Evolutionary conservation across 2,329 filamentous ascomycete species (phyloP).

Genomic region (Aspergillus pseudotamarii): DNA sequence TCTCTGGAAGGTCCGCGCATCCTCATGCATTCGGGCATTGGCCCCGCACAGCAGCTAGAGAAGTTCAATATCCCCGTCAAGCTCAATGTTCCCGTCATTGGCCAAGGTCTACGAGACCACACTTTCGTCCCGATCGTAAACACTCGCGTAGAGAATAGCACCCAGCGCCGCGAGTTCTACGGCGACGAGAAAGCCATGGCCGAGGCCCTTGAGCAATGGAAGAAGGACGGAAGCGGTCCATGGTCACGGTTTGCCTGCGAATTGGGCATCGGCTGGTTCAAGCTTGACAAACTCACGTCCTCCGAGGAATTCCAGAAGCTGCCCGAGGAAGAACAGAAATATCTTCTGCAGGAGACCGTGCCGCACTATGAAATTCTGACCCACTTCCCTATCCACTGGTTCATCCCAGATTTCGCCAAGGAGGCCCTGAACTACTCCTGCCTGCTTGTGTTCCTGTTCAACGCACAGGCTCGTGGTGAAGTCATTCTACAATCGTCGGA

Average conservation of each 20-base stretch:
- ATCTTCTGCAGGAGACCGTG: conserved; percentile 53
- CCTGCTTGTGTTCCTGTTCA: conserved; percentile 54
- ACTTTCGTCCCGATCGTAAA: conserved; percentile 38
- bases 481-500: conserved; percentile 58
- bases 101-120: conserved; percentile 52
- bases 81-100: conserved; percentile 45
- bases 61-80: conserved; percentile 46
- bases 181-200: conserved; percentile 46
- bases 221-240: conserved; percentile 43
- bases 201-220: conserved; percentile 53
- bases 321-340: conserved; percentile 46
- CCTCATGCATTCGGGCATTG: conserved; percentile 54
- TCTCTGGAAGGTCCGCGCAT: conserved; percentile 45
- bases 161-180: conserved; percentile 51
- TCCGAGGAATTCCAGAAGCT: conserved; percentile 56
- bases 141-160: conserved; percentile 42
- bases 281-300: conserved; percentile 43
- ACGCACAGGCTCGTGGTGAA: conserved; percentile 57
- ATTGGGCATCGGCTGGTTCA: conserved; percentile 43
- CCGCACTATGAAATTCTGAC: conserved; percentile 61
- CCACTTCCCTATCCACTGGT: conserved; percentile 49
- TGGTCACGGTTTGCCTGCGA: conserved; percentile 36
- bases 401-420: conserved; percentile 41
- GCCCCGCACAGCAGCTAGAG: conserved; percentile 46
- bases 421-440: conserved; percentile 45